phyloP scores from a whole-genome alignment of 2,329 filamentous ascomycete genomes.

The Xylariaceae sp. region DNA sequence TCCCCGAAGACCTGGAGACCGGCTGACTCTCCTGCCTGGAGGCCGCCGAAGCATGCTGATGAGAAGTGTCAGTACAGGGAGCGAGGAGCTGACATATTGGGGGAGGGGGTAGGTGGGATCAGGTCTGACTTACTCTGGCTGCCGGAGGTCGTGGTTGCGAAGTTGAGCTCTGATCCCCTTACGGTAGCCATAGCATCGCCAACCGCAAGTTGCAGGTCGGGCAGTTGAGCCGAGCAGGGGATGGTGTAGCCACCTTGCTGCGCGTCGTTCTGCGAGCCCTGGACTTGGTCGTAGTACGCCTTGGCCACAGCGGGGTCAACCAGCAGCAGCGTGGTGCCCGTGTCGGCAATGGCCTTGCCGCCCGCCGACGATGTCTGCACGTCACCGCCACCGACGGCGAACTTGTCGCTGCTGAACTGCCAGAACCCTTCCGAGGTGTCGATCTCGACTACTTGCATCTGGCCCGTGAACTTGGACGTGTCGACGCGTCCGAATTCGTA shows the following conservation, averaged over 20 bases:
- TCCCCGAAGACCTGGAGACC: constrained; percentile 60
- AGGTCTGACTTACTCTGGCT: constrained; percentile 44
- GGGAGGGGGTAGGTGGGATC: neutral
- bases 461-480: constrained; percentile 32
- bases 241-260: constrained; percentile 44
- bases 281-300: constrained; percentile 46
- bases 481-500: constrained; percentile 40
- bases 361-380: constrained; percentile 35
- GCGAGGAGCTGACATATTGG: too few species aligned
- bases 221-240: constrained; percentile 42
- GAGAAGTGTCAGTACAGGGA: neutral
- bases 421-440: constrained; percentile 37
- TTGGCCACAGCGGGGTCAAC: constrained; percentile 50
- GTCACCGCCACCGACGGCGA: constrained; percentile 29
- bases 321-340: constrained; percentile 61
- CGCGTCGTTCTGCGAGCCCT: constrained; percentile 39
- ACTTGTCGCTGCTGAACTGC: constrained; percentile 35
- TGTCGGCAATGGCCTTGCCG: constrained; percentile 51
- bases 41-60: constrained; percentile 61
- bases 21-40: constrained; percentile 53
- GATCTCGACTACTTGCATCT: constrained; percentile 34
- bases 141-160: constrained; percentile 42
- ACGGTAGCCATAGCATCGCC: constrained; percentile 55
- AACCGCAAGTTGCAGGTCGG: constrained; percentile 52
- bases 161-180: constrained; percentile 51